phyloP scores from a whole-genome alignment of 805 yeast genomes.

The Saccharomycopsis fibuligera region DNA sequence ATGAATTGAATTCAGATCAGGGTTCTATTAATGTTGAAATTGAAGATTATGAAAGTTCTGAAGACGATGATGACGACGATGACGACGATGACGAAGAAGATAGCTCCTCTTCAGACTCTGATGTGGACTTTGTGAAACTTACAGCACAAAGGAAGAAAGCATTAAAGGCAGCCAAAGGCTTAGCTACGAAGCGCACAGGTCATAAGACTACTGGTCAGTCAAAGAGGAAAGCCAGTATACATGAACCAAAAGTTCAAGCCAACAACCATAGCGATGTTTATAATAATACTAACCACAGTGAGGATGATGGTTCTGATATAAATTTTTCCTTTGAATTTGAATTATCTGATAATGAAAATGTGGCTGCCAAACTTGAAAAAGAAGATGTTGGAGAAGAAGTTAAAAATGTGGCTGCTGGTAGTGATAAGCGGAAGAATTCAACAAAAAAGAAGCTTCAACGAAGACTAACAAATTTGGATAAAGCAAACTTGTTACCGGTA shows the following conservation, averaged over 20 bases:
- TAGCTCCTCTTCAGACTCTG: constrained; percentile 55
- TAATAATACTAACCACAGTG: constrained; percentile 14
- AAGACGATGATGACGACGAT: constrained; percentile 32
- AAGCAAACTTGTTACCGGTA: constrained; percentile 32
- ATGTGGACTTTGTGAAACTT: constrained; percentile 64
- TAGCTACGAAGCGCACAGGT: neutral
- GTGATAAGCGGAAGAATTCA: constrained; percentile 2
- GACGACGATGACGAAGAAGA: constrained; percentile 28
- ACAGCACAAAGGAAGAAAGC: constrained; percentile 63
- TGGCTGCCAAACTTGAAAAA: constrained; percentile 31
- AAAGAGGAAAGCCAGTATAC: neutral
- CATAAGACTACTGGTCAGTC: neutral
- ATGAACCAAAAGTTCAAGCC: constrained; percentile 18
- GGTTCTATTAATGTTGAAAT: constrained; percentile 24
- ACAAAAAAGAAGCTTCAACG: constrained; percentile 41
- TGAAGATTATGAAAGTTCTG: constrained; percentile 27
- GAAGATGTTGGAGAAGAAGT: constrained; percentile 62
- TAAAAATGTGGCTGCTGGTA: neutral
- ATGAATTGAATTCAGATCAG: constrained; percentile 27
- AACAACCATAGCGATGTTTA: constrained; percentile 17
- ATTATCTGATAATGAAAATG: constrained; percentile 34
- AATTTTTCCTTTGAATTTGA: constrained; percentile 38
- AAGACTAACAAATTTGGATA: constrained; percentile 49
- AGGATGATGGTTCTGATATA: constrained; percentile 28
- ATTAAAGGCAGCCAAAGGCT: constrained; percentile 37